Percentiles rank a stretch among this genome's conserved stretches.
phyloP scores from a whole-genome alignment of 2,329 filamentous ascomycete genomes.

The Nemania diffusa region DNA sequence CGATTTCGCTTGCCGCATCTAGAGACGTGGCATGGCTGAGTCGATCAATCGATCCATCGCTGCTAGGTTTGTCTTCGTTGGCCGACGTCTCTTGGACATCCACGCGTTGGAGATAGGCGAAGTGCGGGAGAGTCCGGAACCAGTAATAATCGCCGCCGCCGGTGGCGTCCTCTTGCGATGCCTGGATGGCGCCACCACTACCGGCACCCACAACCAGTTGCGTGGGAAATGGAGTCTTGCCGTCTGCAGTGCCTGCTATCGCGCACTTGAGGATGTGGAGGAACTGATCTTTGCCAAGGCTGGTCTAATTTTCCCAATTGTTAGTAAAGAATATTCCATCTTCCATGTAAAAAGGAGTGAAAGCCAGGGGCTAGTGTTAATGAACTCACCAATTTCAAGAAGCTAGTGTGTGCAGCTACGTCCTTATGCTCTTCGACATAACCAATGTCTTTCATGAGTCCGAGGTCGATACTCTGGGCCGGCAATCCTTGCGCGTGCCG shows the following conservation, averaged over 20 bases:
- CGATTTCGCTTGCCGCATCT: constrained; percentile 22
- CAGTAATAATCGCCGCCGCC: constrained; percentile 19
- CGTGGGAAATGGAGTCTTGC: constrained; percentile 20
- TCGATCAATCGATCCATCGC: constrained; percentile 1
- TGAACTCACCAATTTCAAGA: constrained; percentile 16
- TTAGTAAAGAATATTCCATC: background rate
- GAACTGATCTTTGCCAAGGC: constrained; percentile 13
- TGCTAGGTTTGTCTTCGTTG: background rate
- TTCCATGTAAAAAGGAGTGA: background rate
- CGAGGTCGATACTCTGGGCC: constrained; percentile 50
- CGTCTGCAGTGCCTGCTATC: constrained; percentile 11
- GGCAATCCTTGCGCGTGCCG: constrained; percentile 45
- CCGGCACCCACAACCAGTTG: constrained; percentile 13
- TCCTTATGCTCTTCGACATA: constrained; percentile 33
- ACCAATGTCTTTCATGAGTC: constrained; percentile 44
- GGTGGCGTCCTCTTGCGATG: background rate
- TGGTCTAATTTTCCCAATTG: constrained; percentile 8
- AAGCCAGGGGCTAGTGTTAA: background rate
- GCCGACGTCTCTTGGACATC: constrained; percentile 13
- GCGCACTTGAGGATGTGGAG: constrained; percentile 19
- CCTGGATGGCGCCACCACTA: constrained; percentile 14
- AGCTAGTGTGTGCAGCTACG: constrained; percentile 13
- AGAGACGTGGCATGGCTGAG: constrained; percentile 12
- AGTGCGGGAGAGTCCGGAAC: constrained; percentile 18
- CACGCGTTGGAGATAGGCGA: constrained; percentile 18